Evolutionary conservation across 768 basidiomycete species (phyloP).

Genomic region (Naganishia kalamii): DNA sequence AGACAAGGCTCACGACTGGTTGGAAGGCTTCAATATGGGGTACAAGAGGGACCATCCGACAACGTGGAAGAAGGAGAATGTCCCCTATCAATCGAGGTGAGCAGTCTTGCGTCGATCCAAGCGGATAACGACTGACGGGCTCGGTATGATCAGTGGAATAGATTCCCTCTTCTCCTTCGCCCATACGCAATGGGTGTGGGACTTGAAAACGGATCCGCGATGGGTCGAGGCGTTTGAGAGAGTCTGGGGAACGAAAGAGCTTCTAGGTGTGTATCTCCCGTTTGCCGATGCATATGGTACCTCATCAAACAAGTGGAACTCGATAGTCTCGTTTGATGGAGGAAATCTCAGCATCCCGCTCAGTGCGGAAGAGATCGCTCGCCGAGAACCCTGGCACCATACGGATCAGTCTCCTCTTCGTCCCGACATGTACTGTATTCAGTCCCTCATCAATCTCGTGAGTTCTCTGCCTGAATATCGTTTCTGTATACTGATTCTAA

Average conservation of each 20-base stretch:
- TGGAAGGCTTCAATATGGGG: conserved; percentile 43
- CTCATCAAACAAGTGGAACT: not conserved
- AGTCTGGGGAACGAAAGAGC: conserved; percentile 31
- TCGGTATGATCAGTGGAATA: not conserved
- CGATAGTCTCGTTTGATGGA: conserved; percentile 21
- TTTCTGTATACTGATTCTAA: too few relatives aligned
- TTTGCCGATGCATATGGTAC: not conserved
- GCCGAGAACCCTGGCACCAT: conserved; percentile 19
- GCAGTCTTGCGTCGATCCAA: not conserved
- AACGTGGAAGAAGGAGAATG: conserved; percentile 40
- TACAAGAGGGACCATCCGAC: conserved; percentile 44
- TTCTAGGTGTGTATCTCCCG: conserved; percentile 2
- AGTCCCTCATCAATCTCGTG: conserved; percentile 22
- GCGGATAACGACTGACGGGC: not conserved
- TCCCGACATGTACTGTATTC: conserved; percentile 14
- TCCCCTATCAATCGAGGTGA: conserved; percentile 38
- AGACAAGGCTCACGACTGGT: conserved; percentile 37
- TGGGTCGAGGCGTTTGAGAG: conserved; percentile 29
- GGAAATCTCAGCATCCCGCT: conserved; percentile 18
- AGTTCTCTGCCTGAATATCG: not conserved
- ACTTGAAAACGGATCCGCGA: conserved; percentile 29
- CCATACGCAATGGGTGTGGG: conserved; percentile 33
- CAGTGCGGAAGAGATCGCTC: conserved; percentile 7
- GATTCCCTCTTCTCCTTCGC: conserved; percentile 14
- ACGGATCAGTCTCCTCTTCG: conserved; percentile 22